A percentile compares a stretch with the other conserved stretches of the same genome.
Conservation (phyloP, 2,329 filamentous ascomycete species). For the Aspergillus bombycis region DNA sequence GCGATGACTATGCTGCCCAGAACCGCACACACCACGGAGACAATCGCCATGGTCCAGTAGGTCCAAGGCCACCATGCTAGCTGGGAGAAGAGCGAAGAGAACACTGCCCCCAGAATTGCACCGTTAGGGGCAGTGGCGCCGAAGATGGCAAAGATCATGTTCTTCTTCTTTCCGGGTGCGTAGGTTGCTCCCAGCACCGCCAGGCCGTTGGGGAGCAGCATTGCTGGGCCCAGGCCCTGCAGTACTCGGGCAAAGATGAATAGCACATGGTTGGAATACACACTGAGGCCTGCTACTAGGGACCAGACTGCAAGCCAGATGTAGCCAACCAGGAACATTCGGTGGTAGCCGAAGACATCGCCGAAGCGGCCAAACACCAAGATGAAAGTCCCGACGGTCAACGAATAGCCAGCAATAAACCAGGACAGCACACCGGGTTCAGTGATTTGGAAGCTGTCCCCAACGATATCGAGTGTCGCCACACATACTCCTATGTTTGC, state of each 20-base stretch:
- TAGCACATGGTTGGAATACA: constrained; percentile 48
- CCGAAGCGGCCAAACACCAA: constrained; percentile 42
- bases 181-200: constrained; percentile 65
- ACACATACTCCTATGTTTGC: constrained; percentile 54
- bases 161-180: constrained; percentile 59
- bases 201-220: constrained; percentile 66
- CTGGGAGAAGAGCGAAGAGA: constrained; percentile 44
- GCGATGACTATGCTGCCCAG: constrained; percentile 40
- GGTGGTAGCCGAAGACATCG: constrained; percentile 42
- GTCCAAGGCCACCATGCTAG: constrained; percentile 58
- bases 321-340: constrained; percentile 40
- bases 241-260: constrained; percentile 59
- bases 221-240: constrained; percentile 62
- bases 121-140: constrained; percentile 54
- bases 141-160: constrained; percentile 61
- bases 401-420: constrained; percentile 61
- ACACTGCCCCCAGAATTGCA: constrained; percentile 45
- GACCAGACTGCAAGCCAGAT: constrained; percentile 43
- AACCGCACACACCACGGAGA: constrained; percentile 39
- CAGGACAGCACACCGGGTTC: constrained; percentile 55
- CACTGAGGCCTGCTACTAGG: constrained; percentile 38
- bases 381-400: constrained; percentile 49
- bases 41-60: constrained; percentile 48
- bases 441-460: constrained; percentile 49
- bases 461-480: constrained; percentile 54